A percentile compares a stretch with the other conserved stretches of the same genome.
Conservation (phyloP, 768 basidiomycete species). For the Strobilomyces dryophilus region DNA sequence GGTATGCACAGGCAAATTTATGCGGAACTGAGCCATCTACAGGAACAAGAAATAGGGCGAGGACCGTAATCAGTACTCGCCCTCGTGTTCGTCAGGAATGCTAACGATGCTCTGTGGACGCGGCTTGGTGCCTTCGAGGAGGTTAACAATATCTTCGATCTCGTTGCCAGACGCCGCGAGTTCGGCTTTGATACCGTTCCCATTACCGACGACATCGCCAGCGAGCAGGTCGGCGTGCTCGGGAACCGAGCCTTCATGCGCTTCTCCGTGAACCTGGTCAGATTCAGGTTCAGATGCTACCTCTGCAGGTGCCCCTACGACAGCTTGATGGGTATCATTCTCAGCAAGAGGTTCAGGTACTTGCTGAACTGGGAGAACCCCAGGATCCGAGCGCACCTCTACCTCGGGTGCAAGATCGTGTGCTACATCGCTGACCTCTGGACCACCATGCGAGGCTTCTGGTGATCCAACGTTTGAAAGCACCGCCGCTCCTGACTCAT, state of each 20-base stretch:
- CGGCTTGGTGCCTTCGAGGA: conserved; percentile 49
- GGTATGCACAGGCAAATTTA: conserved; percentile 23
- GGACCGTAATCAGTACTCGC: conserved; percentile 41
- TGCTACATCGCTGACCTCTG: conserved; percentile 4
- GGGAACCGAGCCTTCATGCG: not conserved
- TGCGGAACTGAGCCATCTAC: conserved; percentile 23
- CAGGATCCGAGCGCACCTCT: conserved; percentile 9
- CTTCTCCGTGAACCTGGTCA: conserved; percentile 12
- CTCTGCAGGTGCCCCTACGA: conserved; percentile 1
- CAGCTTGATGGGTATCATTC: conserved; percentile 5
- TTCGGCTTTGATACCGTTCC: conserved; percentile 5
- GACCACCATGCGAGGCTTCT: conserved; percentile 15
- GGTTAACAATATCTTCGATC: conserved; percentile 61
- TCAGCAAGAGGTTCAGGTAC: conserved; percentile 4
- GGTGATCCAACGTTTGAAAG: conserved; percentile 16
- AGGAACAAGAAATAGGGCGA: conserved; percentile 4
- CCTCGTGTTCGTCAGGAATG: conserved; percentile 53
- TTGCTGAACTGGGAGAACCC: conserved; percentile 10
- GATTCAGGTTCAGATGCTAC: conserved; percentile 6
- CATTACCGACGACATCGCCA: conserved; percentile 8
- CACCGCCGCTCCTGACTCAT: conserved; percentile 15
- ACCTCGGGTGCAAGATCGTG: conserved; percentile 9
- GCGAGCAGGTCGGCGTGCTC: conserved; percentile 13
- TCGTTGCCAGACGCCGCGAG: conserved; percentile 33
- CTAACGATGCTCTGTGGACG: conserved; percentile 41